Percentiles rank a stretch among this genome's conserved stretches.
Evolutionary conservation across 208 protist species (phyloP).

Genomic region (Crithidia mellificae): DNA sequence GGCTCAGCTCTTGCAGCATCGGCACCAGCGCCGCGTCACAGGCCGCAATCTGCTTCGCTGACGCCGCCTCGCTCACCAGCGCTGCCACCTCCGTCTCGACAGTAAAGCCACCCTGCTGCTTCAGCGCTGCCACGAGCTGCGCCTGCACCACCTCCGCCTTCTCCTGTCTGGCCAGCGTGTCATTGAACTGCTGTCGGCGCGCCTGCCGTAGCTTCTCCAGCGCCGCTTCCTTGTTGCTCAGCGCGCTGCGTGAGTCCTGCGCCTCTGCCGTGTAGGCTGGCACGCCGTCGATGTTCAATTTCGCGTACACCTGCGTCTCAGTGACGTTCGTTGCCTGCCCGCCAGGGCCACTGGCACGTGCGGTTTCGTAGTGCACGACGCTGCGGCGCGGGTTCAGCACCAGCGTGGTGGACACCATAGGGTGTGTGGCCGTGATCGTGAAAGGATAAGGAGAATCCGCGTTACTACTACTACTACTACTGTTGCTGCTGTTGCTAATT

Average conservation of each 20-base stretch:
- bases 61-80: conserved; percentile 28
- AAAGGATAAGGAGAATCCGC: conserved; percentile 21
- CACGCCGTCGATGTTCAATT: conserved; percentile 76
- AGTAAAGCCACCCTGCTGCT: conserved; percentile 24
- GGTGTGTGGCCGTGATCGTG: conserved; percentile 40
- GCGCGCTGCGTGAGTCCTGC: conserved; percentile 86
- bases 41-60: conserved; percentile 8
- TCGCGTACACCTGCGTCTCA: conserved; percentile 88
- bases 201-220: conserved; percentile 63
- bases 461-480: neutral
- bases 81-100: conserved; percentile 24
- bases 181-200: conserved; percentile 72
- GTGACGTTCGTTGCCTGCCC: conserved; percentile 88
- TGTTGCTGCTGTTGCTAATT: neutral
- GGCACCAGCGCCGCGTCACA: conserved; percentile 32
- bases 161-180: conserved; percentile 59
- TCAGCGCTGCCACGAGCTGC: conserved; percentile 34
- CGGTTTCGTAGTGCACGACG: conserved; percentile 67
- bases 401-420: conserved; percentile 63
- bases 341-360: conserved; percentile 80
- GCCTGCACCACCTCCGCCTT: conserved; percentile 43
- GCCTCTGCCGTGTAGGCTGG: conserved; percentile 68
- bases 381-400: conserved; percentile 52
- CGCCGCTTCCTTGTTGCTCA: conserved; percentile 77
- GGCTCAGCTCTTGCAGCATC: conserved; percentile 37